These are phyloP conservation scores for Polyplosphaeria fusca DNA, from an alignment of 495 filamentous ascomycete species.

Conservation along the genomic window DNA sequence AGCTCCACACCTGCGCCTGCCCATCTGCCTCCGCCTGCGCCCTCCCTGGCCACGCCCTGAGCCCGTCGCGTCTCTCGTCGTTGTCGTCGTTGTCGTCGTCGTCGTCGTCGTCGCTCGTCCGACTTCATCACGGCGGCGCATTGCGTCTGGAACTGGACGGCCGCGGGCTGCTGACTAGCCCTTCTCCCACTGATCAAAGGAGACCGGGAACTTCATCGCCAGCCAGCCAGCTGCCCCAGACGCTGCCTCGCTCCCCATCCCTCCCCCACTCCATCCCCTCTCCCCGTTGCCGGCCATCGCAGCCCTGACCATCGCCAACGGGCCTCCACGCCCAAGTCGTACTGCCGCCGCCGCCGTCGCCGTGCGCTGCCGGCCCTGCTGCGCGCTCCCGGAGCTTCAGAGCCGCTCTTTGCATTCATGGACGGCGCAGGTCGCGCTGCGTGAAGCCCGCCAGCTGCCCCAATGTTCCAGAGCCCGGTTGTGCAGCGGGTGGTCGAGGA, in stretches of 20 bases:
- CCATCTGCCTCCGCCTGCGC: background rate
- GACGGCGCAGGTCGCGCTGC: background rate
- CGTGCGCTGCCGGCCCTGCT: background rate
- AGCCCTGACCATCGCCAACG: background rate
- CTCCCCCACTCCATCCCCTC: constrained; percentile 1
- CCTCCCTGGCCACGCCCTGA: background rate
- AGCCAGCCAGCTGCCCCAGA: background rate
- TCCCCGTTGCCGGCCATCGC: background rate
- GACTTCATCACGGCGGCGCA: too few relatives aligned
- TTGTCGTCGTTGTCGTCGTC: too few relatives aligned
- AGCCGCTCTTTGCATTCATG: background rate
- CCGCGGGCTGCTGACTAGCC: too few relatives aligned
- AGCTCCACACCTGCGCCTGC: background rate
- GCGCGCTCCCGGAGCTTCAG: background rate
- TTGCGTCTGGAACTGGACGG: too few relatives aligned
- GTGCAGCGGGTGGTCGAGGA: constrained; percentile 35
- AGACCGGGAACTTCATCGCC: too few relatives aligned
- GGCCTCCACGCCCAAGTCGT: background rate
- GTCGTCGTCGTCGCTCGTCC: too few relatives aligned
- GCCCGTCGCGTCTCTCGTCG: too few relatives aligned
- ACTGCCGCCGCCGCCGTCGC: background rate
- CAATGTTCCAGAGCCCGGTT: constrained; percentile 28
- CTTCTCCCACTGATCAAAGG: too few relatives aligned
- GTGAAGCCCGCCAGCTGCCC: background rate
- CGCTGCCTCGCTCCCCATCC: background rate